These are phyloP conservation scores for Hebeloma cylindrosporum DNA, from an alignment of 768 basidiomycete genomes.

Conservation along the genomic window DNA sequence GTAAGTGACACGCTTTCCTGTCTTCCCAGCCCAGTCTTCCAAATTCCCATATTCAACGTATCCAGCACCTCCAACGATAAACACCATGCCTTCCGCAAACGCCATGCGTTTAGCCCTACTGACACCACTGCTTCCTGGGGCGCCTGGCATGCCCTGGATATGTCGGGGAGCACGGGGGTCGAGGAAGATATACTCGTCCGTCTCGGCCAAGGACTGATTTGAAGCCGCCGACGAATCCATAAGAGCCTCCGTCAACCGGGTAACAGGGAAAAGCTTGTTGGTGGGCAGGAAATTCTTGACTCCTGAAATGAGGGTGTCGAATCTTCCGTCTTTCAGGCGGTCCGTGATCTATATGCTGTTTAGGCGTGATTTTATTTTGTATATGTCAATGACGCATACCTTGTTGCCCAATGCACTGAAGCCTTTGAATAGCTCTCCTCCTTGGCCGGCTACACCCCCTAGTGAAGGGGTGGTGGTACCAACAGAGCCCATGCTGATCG, in stretches of 20 bases:
- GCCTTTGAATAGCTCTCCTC: constrained; percentile 89
- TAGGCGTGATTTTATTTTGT: constrained; percentile 1
- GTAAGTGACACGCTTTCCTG: constrained; percentile 86
- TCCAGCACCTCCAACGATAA: constrained; percentile 94
- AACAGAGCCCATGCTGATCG: constrained; percentile 51
- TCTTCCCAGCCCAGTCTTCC: constrained; percentile 85
- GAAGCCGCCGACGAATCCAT: constrained; percentile 97
- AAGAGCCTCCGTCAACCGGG: constrained; percentile 90
- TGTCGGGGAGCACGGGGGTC: constrained; percentile 84
- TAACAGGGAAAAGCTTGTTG: constrained; percentile 89
- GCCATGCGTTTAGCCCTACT: constrained; percentile 58
- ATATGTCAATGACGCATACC: constrained; percentile 57
- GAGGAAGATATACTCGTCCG: constrained; percentile 93
- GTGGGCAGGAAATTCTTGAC: constrained; percentile 98
- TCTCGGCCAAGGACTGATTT: constrained; percentile 92
- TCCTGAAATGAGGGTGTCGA: constrained; percentile 95
- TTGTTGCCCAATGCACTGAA: constrained; percentile 90
- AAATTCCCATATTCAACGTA: constrained; percentile 98
- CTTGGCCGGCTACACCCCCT: constrained; percentile 60
- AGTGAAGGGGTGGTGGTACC: constrained; percentile 67
- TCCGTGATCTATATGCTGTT: constrained; percentile 93
- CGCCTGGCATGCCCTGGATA: constrained; percentile 52
- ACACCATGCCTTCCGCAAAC: constrained; percentile 87
- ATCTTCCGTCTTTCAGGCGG: constrained; percentile 90
- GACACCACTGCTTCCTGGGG: constrained; percentile 44